Percentiles rank a stretch among this genome's conserved stretches.
phyloP scores from a whole-genome alignment of 306 rosid genomes.

The Fragaria vesca region DNA sequence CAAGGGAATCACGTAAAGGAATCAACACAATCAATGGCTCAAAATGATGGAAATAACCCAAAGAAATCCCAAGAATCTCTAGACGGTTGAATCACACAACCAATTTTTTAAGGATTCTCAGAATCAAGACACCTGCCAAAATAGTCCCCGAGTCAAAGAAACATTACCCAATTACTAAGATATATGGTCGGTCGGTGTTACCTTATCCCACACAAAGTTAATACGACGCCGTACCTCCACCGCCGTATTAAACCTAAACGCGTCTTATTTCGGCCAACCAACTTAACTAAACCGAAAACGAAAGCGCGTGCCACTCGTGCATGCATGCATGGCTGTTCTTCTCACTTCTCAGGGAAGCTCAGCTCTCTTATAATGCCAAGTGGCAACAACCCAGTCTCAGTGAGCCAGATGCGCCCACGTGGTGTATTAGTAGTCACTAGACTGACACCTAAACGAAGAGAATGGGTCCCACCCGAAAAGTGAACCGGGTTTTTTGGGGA shows the following conservation, averaged over 20 bases:
- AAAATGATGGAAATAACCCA: neutral
- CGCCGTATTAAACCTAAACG: conserved; percentile 1
- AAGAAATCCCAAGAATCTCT: neutral
- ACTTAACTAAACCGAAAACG: conserved; percentile 40
- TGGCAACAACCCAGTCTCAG: neutral
- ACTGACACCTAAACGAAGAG: conserved; percentile 32
- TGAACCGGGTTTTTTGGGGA: neutral
- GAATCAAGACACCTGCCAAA: conserved; percentile 10
- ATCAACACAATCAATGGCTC: neutral
- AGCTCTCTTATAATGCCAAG: conserved; percentile 7
- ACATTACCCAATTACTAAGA: conserved; percentile 11
- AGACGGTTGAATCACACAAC: neutral
- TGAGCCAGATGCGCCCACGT: conserved; percentile 11
- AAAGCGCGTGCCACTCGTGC: neutral
- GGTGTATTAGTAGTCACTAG: neutral
- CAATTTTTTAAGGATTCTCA: conserved; percentile 3
- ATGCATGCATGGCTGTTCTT: conserved; percentile 6
- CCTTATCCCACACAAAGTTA: conserved; percentile 24
- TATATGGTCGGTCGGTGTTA: conserved; percentile 43
- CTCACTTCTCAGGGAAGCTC: conserved; percentile 17
- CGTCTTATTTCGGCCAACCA: conserved; percentile 22
- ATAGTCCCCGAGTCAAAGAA: conserved; percentile 4
- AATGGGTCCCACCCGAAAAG: neutral
- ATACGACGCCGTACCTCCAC: neutral
- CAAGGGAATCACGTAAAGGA: neutral